These are phyloP conservation scores for Trichophaea hybrida DNA, from an alignment of 2,329 filamentous ascomycete species.

Conservation along the genomic window DNA sequence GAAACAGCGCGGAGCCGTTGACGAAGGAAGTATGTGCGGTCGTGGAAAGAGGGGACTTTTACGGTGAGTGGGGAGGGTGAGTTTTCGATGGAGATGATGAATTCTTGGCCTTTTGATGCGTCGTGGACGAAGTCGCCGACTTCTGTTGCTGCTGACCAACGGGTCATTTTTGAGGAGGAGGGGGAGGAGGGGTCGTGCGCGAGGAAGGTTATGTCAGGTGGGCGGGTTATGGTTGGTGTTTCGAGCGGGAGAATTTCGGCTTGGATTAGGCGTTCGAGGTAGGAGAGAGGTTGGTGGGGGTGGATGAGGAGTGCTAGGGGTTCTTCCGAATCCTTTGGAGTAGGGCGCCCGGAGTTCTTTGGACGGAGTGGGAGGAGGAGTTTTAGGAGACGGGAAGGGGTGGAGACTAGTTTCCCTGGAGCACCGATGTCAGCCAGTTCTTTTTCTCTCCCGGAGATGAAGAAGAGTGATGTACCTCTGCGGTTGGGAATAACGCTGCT, in stretches of 20 bases:
- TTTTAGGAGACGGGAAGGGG: conserved; percentile 65
- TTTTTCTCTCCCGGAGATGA: neutral
- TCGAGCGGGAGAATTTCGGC: conserved; percentile 62
- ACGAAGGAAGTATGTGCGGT: conserved; percentile 79
- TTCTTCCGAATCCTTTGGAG: conserved; percentile 34
- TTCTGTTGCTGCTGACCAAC: conserved; percentile 79
- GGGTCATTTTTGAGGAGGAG: conserved; percentile 48
- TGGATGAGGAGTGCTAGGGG: conserved; percentile 75
- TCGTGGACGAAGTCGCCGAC: conserved; percentile 90
- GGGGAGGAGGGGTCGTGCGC: conserved; percentile 33
- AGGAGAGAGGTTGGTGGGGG: conserved; percentile 79
- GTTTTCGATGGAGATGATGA: conserved; percentile 64
- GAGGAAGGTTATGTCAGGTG: conserved; percentile 63
- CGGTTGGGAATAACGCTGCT: neutral
- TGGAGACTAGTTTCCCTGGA: conserved; percentile 46
- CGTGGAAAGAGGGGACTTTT: conserved; percentile 71
- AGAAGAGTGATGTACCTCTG: neutral
- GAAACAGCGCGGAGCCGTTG: conserved; percentile 60
- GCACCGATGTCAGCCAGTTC: neutral
- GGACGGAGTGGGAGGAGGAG: conserved; percentile 57
- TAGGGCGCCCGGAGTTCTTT: conserved; percentile 4
- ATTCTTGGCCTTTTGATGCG: conserved; percentile 69
- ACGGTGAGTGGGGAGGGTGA: conserved; percentile 50
- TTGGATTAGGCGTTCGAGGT: conserved; percentile 77
- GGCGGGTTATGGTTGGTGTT: conserved; percentile 46